phyloP scores from a whole-genome alignment of 805 yeast species.

The Ascoidea rubescens region DNA sequence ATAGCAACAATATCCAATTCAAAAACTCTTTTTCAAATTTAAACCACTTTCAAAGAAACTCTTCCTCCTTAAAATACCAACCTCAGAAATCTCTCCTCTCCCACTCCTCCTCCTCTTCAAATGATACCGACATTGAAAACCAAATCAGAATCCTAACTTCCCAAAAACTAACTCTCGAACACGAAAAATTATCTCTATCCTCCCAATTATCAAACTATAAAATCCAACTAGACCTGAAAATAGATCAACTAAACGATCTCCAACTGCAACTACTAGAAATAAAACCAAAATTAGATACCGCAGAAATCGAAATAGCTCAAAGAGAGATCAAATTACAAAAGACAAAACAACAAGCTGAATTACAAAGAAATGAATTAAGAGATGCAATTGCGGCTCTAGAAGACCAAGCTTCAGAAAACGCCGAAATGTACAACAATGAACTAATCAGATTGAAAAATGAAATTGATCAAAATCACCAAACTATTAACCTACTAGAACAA shows the following conservation, averaged over 20 bases:
- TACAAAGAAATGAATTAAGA: constrained; percentile 44
- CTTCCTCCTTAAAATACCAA: not conserved
- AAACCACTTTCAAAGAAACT: too few relatives aligned
- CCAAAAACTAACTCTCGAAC: constrained; percentile 1
- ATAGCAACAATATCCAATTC: too few relatives aligned
- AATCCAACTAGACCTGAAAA: constrained; percentile 26
- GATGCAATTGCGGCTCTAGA: constrained; percentile 43
- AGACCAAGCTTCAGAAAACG: constrained; percentile 41
- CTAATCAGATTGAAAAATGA: constrained; percentile 23
- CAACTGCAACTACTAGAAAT: constrained; percentile 33
- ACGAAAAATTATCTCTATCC: constrained; percentile 4
- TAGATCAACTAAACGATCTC: constrained; percentile 31
- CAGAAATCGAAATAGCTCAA: constrained; percentile 26
- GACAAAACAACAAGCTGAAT: constrained; percentile 33
- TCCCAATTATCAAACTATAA: constrained; percentile 11
- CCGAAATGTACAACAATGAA: constrained; percentile 30
- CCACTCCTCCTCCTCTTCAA: not conserved
- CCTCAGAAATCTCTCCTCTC: too few relatives aligned
- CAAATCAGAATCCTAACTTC: constrained; percentile 1
- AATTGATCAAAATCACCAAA: constrained; percentile 1
- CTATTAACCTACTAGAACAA: not conserved
- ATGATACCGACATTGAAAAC: not conserved
- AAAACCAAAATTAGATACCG: constrained; percentile 31
- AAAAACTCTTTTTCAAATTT: not conserved
- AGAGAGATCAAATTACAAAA: constrained; percentile 33